Evolutionary conservation across 495 filamentous ascomycete genomes (phyloP), one percentile per base, ranked within the genome.

Genomic region (Talaromyces liani): DNA sequence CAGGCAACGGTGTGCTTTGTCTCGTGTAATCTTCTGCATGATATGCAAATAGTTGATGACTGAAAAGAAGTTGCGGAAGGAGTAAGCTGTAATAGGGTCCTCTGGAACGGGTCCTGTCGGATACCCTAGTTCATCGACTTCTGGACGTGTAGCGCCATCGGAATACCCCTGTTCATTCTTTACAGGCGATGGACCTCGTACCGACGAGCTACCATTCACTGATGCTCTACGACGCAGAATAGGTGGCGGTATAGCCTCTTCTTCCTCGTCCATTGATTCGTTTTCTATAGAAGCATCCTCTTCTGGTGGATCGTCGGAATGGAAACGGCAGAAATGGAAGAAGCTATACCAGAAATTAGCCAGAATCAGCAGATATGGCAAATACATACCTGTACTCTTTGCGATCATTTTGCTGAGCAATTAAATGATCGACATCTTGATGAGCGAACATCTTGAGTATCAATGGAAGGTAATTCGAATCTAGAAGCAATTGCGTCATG

Each of bases 11-110:
- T 98, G 94, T 2, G 92, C 90, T 73, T 97, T 97, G 72, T 88
- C 80, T 66, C 96, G 94, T 72, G 92, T 96, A 63, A 98, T 89
- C 74, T 98, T 98, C 72, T 98, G 94, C 85, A 98, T 89, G 61
- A 96, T 84, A 66, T 95, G 92, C 18, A 98, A 83, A 76, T 92
- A 90, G 75, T 94, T 97, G 81, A 97, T 96, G 59, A 86, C 82
- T 6, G 90, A 87, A 81, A 93, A 95, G 82, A 98, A 95, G 77
- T 93, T 93, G 66, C 95, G 90, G 75, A 91, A 92, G 25, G 91
- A 93, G 80, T 90, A 98, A 66, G 86, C 85, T 7, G 90, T 97
- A 65, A 97, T 92, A 25, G 91, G 91, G 63, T 90, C 87, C 31
- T 87, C 83, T 2, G 92, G 91, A 62, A 81, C 71, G 2, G 79